Evolutionary conservation across 257 asterid species (phyloP).

Genomic region (Solanum virginianum): DNA sequence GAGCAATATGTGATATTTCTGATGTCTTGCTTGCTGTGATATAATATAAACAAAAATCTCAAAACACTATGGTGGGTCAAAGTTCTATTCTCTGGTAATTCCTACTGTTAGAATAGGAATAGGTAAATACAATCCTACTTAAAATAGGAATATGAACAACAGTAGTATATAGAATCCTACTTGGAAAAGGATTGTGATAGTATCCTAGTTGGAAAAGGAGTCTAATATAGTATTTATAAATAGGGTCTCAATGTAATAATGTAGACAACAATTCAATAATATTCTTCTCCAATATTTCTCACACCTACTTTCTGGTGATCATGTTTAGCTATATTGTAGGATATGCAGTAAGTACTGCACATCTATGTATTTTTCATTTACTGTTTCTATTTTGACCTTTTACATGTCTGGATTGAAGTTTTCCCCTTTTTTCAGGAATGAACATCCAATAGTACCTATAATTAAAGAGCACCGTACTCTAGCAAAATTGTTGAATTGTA

Average conservation of each 20-base stretch:
- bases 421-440: constrained; percentile 47
- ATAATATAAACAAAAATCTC: neutral
- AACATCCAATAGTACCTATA: constrained; percentile 78
- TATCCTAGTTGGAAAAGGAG: no score
- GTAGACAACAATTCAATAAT: no score
- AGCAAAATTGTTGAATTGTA: constrained; percentile 79
- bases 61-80: neutral
- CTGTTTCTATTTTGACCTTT: neutral
- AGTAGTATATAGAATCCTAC: no score
- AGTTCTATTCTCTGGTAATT: neutral
- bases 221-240: no score
- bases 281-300: no score
- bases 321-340: neutral
- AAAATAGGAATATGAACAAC: no score
- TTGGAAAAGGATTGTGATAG: no score
- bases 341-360: neutral
- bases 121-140: no score
- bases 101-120: neutral
- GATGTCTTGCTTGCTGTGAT: neutral
- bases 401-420: neutral
- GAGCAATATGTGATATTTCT: neutral
- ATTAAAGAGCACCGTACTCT: constrained; percentile 86
- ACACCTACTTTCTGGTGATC: neutral
- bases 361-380: neutral
- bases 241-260: no score